A percentile compares a stretch with the other conserved stretches of the same genome.
Conservation (phyloP, 768 basidiomycete genomes). For the Lepiota brunneoincarnata region DNA sequence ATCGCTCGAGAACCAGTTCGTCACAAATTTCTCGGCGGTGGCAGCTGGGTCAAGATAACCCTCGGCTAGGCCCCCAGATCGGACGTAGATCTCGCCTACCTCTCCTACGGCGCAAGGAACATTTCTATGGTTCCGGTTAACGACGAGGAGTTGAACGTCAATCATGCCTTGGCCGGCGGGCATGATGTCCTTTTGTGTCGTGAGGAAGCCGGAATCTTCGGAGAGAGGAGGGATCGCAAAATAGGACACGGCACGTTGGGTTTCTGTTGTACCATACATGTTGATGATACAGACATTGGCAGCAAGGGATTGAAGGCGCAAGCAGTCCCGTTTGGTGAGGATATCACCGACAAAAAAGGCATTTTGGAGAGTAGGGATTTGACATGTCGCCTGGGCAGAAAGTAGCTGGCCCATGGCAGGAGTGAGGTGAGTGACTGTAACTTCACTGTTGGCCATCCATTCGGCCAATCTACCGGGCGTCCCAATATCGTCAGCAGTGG, state of each 20-base stretch:
- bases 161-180: conserved; percentile 97
- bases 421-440: conserved; percentile 96
- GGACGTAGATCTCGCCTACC: conserved; percentile 97
- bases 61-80: conserved; percentile 93
- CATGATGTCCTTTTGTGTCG: conserved; percentile 95
- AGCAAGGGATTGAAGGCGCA: conserved; percentile 89
- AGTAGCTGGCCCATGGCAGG: conserved; percentile 99
- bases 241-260: conserved; percentile 97
- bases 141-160: conserved; percentile 94
- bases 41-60: conserved; percentile 87
- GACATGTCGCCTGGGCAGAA: conserved; percentile 72
- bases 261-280: conserved; percentile 99
- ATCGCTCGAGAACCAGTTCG: conserved; percentile 80
- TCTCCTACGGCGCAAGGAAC: conserved; percentile 92
- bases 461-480: conserved; percentile 95
- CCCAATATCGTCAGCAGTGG: conserved; percentile 95
- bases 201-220: conserved; percentile 85
- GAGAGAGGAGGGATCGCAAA: conserved; percentile 86
- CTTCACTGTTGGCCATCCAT: conserved; percentile 93
- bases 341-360: conserved; percentile 99
- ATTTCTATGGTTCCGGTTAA: conserved; percentile 84
- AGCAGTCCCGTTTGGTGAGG: conserved; percentile 96
- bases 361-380: conserved; percentile 82
- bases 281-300: conserved; percentile 93
- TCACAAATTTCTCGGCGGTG: conserved; percentile 87